These are phyloP conservation scores for Phanerodontia chrysosporium DNA, from an alignment of 768 basidiomycete species.

Conservation along the genomic window DNA sequence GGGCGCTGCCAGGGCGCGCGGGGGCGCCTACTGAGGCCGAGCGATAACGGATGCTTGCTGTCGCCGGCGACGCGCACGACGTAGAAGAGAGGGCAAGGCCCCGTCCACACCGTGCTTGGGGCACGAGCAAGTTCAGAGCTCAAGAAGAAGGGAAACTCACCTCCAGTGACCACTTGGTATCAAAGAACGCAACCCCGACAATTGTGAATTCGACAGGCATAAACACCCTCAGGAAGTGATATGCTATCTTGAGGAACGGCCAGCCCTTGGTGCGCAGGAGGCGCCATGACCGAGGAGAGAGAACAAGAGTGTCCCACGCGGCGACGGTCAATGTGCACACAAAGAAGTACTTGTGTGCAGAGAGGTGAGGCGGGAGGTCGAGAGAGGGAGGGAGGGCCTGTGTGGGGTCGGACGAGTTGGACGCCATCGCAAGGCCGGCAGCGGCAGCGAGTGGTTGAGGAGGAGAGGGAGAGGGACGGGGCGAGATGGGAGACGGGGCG, in stretches of 20 bases:
- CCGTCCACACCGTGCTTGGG: too few relatives aligned
- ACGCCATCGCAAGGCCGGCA: constrained; percentile 5
- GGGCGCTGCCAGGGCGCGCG: neutral
- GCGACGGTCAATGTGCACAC: constrained; percentile 88
- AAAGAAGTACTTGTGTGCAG: constrained; percentile 85
- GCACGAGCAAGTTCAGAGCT: neutral
- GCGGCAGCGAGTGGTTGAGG: neutral
- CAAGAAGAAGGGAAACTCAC: constrained; percentile 32
- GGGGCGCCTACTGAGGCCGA: neutral
- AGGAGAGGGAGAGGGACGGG: neutral
- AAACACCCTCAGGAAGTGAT: constrained; percentile 68
- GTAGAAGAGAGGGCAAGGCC: too few relatives aligned
- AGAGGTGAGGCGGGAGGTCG: constrained; percentile 70
- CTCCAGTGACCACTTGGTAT: constrained; percentile 57
- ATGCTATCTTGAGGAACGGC: constrained; percentile 75
- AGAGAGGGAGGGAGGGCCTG: constrained; percentile 56
- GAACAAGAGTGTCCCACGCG: constrained; percentile 85
- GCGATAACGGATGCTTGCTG: neutral
- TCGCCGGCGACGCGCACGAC: neutral
- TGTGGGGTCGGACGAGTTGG: constrained; percentile 10
- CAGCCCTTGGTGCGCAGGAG: constrained; percentile 59
- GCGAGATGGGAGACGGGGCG: neutral
- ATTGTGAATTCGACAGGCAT: constrained; percentile 79
- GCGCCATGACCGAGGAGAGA: constrained; percentile 74
- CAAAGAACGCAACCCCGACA: constrained; percentile 85